Percentiles rank a stretch among this genome's conserved stretches.
phyloP scores from a whole-genome alignment of 805 yeast species.

The Candida michaelii region DNA sequence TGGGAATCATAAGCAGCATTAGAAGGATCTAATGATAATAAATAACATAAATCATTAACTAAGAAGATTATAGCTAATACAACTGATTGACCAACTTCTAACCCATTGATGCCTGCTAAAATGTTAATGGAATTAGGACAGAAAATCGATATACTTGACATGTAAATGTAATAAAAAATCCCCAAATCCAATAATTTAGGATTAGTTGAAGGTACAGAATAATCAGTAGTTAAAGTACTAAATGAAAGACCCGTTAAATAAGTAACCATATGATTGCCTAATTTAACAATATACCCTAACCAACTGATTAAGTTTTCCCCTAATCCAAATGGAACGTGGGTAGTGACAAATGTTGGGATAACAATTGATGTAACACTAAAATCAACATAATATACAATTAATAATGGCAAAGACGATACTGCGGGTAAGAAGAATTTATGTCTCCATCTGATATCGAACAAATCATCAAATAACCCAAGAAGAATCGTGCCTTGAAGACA shows the following conservation, averaged over 20 bases:
- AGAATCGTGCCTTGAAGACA: constrained; percentile 82
- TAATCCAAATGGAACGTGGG: constrained; percentile 24
- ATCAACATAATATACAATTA: constrained; percentile 89
- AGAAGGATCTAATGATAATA: constrained; percentile 42
- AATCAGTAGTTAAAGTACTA: constrained; percentile 35
- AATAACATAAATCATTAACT: constrained; percentile 73
- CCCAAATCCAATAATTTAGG: constrained; percentile 73
- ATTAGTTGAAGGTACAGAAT: constrained; percentile 34
- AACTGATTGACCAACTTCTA: constrained; percentile 93
- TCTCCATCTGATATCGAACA: constrained; percentile 96
- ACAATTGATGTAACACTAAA: constrained; percentile 88
- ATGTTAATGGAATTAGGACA: constrained; percentile 96
- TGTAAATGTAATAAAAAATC: constrained; percentile 75
- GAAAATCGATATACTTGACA: constrained; percentile 89
- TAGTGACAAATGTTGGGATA: constrained; percentile 65
- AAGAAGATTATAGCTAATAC: constrained; percentile 71
- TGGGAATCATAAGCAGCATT: constrained; percentile 74
- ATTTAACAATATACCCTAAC: constrained; percentile 21
- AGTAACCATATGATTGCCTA: constrained; percentile 32
- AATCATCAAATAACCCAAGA: constrained; percentile 88
- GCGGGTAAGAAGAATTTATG: constrained; percentile 96
- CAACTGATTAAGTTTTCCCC: constrained; percentile 28
- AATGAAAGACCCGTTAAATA: constrained; percentile 38
- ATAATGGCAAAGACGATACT: constrained; percentile 85
- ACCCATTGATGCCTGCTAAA: constrained; percentile 93